Evolutionary conservation across 768 basidiomycete genomes (phyloP).

Genomic region (Boletus speciosus): DNA sequence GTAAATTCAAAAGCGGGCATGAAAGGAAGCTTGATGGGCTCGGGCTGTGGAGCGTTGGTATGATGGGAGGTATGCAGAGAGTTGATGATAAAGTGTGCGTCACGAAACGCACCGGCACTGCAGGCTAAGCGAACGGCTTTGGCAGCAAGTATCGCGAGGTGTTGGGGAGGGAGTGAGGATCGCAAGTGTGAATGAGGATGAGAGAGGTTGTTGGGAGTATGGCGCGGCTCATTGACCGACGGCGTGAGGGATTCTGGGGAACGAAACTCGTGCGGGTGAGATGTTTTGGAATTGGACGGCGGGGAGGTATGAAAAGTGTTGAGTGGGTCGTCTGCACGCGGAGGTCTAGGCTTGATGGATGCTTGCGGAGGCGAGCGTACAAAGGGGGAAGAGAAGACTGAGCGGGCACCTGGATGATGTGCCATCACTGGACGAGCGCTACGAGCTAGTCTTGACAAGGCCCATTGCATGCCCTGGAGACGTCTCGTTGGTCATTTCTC

Average conservation of each 20-base stretch:
- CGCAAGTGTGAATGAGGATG: not conserved
- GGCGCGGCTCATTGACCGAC: not conserved
- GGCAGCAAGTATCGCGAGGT: conserved; percentile 37
- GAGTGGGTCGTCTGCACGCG: not conserved
- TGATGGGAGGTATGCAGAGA: conserved; percentile 46
- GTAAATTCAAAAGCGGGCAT: conserved; percentile 33
- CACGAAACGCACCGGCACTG: conserved; percentile 39
- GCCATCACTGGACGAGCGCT: conserved; percentile 20
- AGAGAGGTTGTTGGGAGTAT: not conserved
- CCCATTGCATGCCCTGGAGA: conserved; percentile 63
- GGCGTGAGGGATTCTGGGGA: not conserved
- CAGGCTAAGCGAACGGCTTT: conserved; percentile 50
- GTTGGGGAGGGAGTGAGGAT: not conserved
- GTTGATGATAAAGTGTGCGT: conserved; percentile 57
- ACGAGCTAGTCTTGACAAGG: conserved; percentile 52
- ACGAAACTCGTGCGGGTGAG: not conserved
- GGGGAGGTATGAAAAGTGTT: not conserved
- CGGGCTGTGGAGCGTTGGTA: conserved; percentile 14
- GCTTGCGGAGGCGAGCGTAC: conserved; percentile 3
- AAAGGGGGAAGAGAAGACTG: conserved; percentile 6
- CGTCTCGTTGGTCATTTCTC: not conserved
- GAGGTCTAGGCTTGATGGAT: not conserved
- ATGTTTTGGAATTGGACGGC: not conserved
- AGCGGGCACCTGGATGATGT: not conserved
- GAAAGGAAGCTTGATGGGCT: conserved; percentile 19